Percentiles rank a stretch among this genome's conserved stretches.
Evolutionary conservation across 73 alveolate genomes (phyloP).

Genomic region (Paramecium sonneborni): DNA sequence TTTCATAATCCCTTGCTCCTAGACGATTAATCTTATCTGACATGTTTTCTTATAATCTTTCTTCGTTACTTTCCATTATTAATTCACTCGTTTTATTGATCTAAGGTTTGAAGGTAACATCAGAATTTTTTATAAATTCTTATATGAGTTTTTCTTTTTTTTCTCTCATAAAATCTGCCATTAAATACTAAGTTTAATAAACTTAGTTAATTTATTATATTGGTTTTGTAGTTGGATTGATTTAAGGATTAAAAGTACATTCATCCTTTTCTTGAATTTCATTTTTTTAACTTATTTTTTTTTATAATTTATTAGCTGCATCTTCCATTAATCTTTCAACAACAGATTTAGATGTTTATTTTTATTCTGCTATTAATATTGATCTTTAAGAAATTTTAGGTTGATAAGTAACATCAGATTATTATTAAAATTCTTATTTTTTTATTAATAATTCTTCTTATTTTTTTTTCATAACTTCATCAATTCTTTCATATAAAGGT

Average conservation of each 20-base stretch:
- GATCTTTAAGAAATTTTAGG: conserved; percentile 55
- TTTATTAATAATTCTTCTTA: conserved; percentile 46
- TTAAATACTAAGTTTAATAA: conserved; percentile 43
- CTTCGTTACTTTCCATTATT: conserved; percentile 61
- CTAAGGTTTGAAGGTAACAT: conserved; percentile 48
- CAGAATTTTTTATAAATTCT: conserved; percentile 45
- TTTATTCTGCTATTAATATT: conserved; percentile 47
- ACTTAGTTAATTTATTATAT: conserved; percentile 11
- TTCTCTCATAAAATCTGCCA: conserved; percentile 67
- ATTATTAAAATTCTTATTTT: not conserved
- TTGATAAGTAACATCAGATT: conserved; percentile 35
- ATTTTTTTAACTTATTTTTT: conserved; percentile 14
- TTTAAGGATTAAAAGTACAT: conserved; percentile 65
- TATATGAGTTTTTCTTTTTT: conserved; percentile 45
- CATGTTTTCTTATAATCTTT: conserved; percentile 47
- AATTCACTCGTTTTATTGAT: conserved; percentile 56
- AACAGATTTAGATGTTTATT: conserved; percentile 38
- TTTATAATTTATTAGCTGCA: conserved; percentile 45
- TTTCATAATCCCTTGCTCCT: conserved; percentile 42
- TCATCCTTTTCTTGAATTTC: not conserved
- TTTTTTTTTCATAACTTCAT: conserved; percentile 59
- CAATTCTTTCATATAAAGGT: conserved; percentile 63
- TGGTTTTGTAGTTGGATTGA: conserved; percentile 53
- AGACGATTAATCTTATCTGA: conserved; percentile 48
- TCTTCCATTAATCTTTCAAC: conserved; percentile 66